phyloP scores from a whole-genome alignment of 257 asterid species.

The Marsdenia floribunda region DNA sequence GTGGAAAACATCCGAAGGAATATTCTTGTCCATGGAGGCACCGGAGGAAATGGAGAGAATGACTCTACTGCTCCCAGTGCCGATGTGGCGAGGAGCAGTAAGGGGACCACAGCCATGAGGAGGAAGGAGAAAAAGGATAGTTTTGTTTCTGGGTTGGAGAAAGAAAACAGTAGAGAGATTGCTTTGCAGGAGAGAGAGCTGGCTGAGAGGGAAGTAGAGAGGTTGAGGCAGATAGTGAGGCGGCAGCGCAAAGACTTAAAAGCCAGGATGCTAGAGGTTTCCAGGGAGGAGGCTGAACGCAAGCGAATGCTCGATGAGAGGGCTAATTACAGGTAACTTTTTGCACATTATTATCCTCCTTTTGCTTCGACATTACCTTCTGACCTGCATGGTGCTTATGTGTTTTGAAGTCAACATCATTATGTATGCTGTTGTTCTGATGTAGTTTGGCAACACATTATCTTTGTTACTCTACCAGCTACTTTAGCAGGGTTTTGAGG shows the following conservation, averaged over 20 bases:
- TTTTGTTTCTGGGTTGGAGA: slow-evolving; percentile 22
- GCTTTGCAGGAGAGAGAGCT: slow-evolving; percentile 89
- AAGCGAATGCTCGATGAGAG: slow-evolving; percentile 92
- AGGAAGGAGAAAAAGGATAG: slow-evolving; percentile 46
- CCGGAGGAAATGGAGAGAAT: slow-evolving; percentile 18
- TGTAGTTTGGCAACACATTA: neutral
- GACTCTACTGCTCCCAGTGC: slow-evolving; percentile 28
- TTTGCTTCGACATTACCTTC: neutral
- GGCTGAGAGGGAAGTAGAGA: slow-evolving; percentile 99
- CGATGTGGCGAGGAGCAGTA: slow-evolving; percentile 23
- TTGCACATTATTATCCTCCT: neutral
- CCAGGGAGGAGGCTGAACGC: slow-evolving; percentile 95
- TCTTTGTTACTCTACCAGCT: neutral
- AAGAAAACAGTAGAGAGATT: slow-evolving; percentile 60
- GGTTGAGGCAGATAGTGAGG: slow-evolving; percentile 88
- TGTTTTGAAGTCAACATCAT: neutral
- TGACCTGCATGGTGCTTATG: neutral
- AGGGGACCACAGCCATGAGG: slow-evolving; percentile 30
- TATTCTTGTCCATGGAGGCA: slow-evolving; percentile 81
- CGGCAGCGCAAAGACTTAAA: slow-evolving; percentile 94
- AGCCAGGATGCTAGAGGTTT: slow-evolving; percentile 86
- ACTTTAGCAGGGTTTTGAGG: neutral
- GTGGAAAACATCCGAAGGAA: slow-evolving; percentile 83
- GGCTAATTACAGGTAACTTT: slow-evolving; percentile 69
- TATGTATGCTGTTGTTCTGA: neutral